A percentile compares a stretch with the other conserved stretches of the same genome.
Conservation (phyloP, 192 early-diverging fungal species). For the Gigaspora rosea region DNA sequence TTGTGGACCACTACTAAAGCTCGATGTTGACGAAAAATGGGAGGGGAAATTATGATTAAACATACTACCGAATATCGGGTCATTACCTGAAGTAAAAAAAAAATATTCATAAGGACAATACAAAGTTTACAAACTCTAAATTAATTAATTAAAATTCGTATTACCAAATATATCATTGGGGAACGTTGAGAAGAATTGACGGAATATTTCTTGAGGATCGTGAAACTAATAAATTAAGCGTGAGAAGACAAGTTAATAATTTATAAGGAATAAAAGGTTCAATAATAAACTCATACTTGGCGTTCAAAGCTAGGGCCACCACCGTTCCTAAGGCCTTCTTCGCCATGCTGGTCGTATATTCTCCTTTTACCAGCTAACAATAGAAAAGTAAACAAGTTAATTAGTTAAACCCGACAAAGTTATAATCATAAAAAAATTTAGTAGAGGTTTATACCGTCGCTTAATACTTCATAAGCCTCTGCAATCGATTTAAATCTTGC, state of each 20-base stretch:
- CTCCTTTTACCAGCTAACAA: conserved; percentile 34
- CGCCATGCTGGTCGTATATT: conserved; percentile 36
- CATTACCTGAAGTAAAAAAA: too few relatives aligned
- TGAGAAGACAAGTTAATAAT: too few relatives aligned
- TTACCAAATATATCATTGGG: too few relatives aligned
- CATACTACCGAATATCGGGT: too few relatives aligned
- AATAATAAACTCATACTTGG: background rate
- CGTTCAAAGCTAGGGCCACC: background rate
- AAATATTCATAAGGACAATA: too few relatives aligned
- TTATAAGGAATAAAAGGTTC: too few relatives aligned
- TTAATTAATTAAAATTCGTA: too few relatives aligned
- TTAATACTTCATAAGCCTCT: conserved; percentile 45
- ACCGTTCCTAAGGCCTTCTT: conserved; percentile 28
- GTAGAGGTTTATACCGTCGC: conserved; percentile 35
- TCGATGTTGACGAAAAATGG: background rate
- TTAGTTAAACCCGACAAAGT: background rate
- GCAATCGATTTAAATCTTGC: conserved; percentile 41
- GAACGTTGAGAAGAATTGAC: conserved; percentile 40
- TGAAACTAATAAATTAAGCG: conserved; percentile 45
- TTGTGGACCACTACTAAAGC: background rate
- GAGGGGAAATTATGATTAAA: background rate
- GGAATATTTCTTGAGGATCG: conserved; percentile 41
- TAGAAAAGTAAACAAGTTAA: background rate
- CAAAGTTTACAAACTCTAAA: background rate
- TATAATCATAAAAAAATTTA: background rate